phyloP scores from a whole-genome alignment of 1,139 yeast genomes.

The Debaryomyces fabryi region DNA sequence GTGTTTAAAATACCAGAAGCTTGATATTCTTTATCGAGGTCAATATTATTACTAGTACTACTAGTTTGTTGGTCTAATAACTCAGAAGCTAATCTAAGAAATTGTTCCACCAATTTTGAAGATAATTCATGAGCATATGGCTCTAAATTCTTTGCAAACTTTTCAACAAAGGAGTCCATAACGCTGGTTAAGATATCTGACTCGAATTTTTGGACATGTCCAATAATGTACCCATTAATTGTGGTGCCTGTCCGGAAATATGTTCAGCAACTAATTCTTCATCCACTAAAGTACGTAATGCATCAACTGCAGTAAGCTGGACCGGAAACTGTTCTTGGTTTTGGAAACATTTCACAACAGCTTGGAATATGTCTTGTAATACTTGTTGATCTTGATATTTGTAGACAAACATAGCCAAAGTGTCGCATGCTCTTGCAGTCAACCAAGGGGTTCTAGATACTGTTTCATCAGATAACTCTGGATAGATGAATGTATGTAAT shows the following conservation, averaged over 20 bases:
- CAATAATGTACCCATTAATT: slow-evolving; percentile 53
- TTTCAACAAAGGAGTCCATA: slow-evolving; percentile 60
- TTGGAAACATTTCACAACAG: slow-evolving; percentile 46
- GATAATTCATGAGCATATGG: slow-evolving; percentile 59
- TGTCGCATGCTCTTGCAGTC: slow-evolving; percentile 60
- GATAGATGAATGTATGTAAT: slow-evolving; percentile 46
- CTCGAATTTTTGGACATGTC: slow-evolving; percentile 54
- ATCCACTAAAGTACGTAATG: slow-evolving; percentile 51
- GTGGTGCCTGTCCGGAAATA: slow-evolving; percentile 52
- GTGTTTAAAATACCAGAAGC: slow-evolving; percentile 55
- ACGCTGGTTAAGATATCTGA: slow-evolving; percentile 56
- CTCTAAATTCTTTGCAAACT: slow-evolving; percentile 54
- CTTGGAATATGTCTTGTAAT: slow-evolving; percentile 48
- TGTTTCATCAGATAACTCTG: slow-evolving; percentile 44
- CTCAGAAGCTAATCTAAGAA: slow-evolving; percentile 47
- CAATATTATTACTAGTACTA: slow-evolving; percentile 27
- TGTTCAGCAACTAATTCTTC: slow-evolving; percentile 51
- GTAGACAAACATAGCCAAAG: slow-evolving; percentile 49
- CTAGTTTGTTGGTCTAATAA: slow-evolving; percentile 36
- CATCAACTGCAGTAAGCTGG: slow-evolving; percentile 57
- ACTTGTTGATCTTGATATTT: slow-evolving; percentile 43
- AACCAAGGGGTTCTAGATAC: slow-evolving; percentile 45
- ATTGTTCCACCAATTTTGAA: slow-evolving; percentile 50
- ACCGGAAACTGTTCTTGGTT: slow-evolving; percentile 50
- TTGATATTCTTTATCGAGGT: slow-evolving; percentile 53